Percentiles rank a stretch among this genome's conserved stretches.
Conservation (phyloP, 192 early-diverging fungal genomes). For the Gamsiella multidivaricata region DNA sequence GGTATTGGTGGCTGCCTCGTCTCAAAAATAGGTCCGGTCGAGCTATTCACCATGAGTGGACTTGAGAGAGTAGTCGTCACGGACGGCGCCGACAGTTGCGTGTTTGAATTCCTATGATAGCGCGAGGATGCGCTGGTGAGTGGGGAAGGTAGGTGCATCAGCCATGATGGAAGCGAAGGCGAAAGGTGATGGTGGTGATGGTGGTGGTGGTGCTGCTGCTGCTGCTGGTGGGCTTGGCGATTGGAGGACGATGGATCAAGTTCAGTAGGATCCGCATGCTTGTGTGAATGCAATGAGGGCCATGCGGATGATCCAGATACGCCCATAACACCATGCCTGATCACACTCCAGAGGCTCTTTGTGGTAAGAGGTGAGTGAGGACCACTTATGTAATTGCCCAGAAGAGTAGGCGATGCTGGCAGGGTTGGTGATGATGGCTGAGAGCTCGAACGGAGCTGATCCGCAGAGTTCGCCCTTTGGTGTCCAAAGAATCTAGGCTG, state of each 20-base stretch:
- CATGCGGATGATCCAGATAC: conserved; percentile 40
- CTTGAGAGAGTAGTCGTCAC: background rate
- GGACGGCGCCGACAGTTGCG: background rate
- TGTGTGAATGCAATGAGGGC: conserved; percentile 24
- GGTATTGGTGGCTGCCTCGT: background rate
- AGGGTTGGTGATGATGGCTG: conserved; percentile 3
- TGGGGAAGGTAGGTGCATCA: conserved; percentile 40
- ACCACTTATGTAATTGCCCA: background rate
- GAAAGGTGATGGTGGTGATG: conserved; percentile 26
- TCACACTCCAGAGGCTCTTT: conserved; percentile 37
- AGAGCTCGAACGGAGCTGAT: conserved; percentile 6
- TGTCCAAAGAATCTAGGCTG: conserved; percentile 35
- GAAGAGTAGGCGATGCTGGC: conserved; percentile 10
- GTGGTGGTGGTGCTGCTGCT: conserved; percentile 1
- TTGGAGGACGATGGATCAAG: conserved; percentile 4
- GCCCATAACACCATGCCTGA: conserved; percentile 47
- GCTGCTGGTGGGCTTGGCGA: conserved; percentile 7
- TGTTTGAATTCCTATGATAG: conserved; percentile 17
- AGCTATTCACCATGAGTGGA: background rate
- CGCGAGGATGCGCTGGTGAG: conserved; percentile 30
- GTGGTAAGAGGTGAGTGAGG: conserved; percentile 23
- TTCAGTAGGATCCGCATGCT: conserved; percentile 12
- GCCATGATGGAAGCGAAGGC: conserved; percentile 20
- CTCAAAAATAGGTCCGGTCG: background rate
- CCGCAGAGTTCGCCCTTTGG: conserved; percentile 18